Percentiles rank a stretch among this genome's conserved stretches.
Evolutionary conservation across 176 grass and related monocot species (phyloP).

Genomic region (Hyparrhenia diplandra): DNA sequence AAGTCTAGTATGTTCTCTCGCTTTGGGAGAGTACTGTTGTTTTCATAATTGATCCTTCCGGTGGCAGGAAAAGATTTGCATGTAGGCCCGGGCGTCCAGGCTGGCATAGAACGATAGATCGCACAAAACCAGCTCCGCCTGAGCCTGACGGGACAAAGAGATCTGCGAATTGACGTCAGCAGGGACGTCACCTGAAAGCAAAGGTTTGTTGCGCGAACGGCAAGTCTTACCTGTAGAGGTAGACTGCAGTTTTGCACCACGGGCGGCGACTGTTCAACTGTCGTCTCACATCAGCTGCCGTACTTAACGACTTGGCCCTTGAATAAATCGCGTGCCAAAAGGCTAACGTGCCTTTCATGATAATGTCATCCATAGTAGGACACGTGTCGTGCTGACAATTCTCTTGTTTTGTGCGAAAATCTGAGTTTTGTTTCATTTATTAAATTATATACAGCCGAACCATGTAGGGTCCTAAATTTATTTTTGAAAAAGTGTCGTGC

Average conservation of each 20-base stretch:
- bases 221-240: neutral
- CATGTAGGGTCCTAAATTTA: no score
- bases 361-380: neutral
- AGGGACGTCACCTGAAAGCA: conserved; percentile 39
- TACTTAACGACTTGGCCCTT: neutral
- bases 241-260: neutral
- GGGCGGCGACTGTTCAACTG: neutral
- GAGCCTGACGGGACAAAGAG: neutral
- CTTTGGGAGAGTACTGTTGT: no score
- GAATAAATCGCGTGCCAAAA: neutral
- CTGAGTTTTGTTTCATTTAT: neutral
- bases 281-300: neutral
- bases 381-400: neutral
- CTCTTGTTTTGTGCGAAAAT: neutral
- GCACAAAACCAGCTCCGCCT: neutral
- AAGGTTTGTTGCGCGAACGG: conserved; percentile 4
- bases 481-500: no score
- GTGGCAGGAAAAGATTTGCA: neutral
- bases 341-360: neutral
- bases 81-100: conserved; percentile 1
- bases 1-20: neutral
- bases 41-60: neutral
- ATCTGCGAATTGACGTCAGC: conserved; percentile 25
- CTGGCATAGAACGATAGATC: neutral
- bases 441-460: no score